phyloP scores from a whole-genome alignment of 306 rosid species.

The Cucumis cinereus region DNA sequence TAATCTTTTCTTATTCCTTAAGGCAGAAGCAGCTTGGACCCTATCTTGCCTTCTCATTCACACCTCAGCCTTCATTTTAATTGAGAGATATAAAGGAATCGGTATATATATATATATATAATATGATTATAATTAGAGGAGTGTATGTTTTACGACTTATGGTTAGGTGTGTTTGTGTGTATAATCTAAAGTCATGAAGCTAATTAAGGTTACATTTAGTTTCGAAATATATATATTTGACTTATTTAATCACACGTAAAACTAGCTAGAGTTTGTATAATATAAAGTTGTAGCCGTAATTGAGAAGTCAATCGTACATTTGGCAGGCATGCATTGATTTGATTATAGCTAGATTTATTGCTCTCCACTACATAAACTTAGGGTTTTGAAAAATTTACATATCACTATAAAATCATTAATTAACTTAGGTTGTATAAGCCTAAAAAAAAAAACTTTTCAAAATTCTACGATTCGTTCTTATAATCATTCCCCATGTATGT shows the following conservation, averaged over 20 bases:
- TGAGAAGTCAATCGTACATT: not conserved
- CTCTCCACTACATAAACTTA: not conserved
- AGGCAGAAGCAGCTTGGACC: not conserved
- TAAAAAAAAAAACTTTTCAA: too few relatives aligned
- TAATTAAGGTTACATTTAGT: not conserved
- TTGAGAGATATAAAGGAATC: not conserved
- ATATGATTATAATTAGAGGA: too few relatives aligned
- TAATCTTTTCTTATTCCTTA: not conserved
- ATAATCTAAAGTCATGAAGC: not conserved
- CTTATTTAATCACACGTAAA: too few relatives aligned
- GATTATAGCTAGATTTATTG: too few relatives aligned
- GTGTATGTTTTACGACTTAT: too few relatives aligned
- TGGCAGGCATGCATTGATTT: not conserved
- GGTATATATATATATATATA: not conserved
- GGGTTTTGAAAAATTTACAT: too few relatives aligned
- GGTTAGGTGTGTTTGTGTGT: too few relatives aligned
- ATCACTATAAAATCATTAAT: not conserved
- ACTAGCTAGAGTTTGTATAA: too few relatives aligned
- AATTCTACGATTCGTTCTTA: not conserved
- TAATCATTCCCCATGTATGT: not conserved
- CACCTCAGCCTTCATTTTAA: constrained; percentile 2
- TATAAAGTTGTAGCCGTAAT: not conserved
- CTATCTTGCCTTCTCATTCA: not conserved
- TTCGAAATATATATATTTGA: too few relatives aligned
- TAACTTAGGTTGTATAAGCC: not conserved